A percentile compares a stretch with the other conserved stretches of the same genome.
Conservation (phyloP, 345 rosid species). For the Melaleuca quinquenervia region DNA sequence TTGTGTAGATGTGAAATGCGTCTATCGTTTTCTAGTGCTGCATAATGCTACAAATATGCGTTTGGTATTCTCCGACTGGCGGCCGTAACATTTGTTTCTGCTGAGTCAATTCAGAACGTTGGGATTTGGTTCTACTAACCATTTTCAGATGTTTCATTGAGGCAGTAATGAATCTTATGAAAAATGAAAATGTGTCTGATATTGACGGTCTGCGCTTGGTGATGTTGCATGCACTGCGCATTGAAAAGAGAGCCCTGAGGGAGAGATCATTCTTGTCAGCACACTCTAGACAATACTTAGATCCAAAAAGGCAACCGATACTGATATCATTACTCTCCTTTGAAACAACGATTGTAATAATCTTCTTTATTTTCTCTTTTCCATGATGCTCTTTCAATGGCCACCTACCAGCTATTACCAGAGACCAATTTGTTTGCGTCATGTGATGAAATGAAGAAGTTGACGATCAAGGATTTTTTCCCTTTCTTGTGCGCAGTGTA, state of each 20-base stretch:
- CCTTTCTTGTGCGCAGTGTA: background rate
- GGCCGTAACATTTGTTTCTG: background rate
- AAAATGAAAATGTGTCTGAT: constrained; percentile 75
- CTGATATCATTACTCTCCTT: background rate
- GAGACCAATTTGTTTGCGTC: background rate
- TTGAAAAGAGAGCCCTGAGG: constrained; percentile 85
- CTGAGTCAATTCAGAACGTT: background rate
- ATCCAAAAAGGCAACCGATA: background rate
- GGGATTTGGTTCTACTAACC: background rate
- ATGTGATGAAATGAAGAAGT: background rate
- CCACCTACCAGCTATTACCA: background rate
- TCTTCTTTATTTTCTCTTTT: background rate
- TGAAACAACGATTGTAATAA: background rate
- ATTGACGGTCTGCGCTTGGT: constrained; percentile 71
- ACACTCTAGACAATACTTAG: background rate
- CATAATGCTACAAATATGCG: background rate
- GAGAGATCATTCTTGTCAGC: background rate
- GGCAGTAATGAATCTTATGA: constrained; percentile 85
- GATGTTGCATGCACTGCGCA: constrained; percentile 81
- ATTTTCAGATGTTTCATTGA: constrained; percentile 17
- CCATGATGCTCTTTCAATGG: background rate
- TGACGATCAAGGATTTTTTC: background rate
- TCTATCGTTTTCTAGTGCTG: background rate
- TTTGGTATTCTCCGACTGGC: background rate
- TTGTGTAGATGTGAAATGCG: background rate